Evolutionary conservation across 805 yeast species (phyloP).

Genomic region (Candida verbasci): DNA sequence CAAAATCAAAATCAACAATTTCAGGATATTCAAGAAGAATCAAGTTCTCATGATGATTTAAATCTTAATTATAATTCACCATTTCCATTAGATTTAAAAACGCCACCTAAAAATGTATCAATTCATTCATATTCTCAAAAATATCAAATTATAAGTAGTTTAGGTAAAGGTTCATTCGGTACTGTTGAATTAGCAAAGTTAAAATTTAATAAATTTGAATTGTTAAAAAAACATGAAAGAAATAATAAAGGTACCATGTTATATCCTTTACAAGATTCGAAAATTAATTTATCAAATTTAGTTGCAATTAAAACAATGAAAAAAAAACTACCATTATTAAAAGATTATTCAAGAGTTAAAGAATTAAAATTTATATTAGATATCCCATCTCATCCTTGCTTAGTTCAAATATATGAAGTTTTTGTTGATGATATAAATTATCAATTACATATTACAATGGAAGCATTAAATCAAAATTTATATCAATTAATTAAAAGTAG

Average conservation of each 20-base stretch:
- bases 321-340: constrained; percentile 35
- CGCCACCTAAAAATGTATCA: constrained; percentile 12
- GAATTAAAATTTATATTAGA: constrained; percentile 65
- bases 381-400: constrained; percentile 64
- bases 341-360: constrained; percentile 43
- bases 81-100: constrained; percentile 7
- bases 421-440: constrained; percentile 61
- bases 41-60: neutral
- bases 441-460: constrained; percentile 81
- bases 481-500: constrained; percentile 71
- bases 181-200: constrained; percentile 60
- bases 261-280: constrained; percentile 32
- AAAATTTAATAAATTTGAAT: constrained; percentile 16
- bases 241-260: constrained; percentile 45
- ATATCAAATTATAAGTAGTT: constrained; percentile 47
- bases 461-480: constrained; percentile 77
- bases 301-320: constrained; percentile 82
- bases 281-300: constrained; percentile 25
- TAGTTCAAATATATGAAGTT: constrained; percentile 74
- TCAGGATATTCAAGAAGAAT: too few relatives aligned
- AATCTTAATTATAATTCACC: too few relatives aligned
- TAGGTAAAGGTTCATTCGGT: constrained; percentile 80
- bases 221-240: constrained; percentile 12
- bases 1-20: neutral
- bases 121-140: constrained; percentile 13